Evolutionary conservation across 768 basidiomycete species (phyloP), one percentile per base, ranked within the genome.

Genomic region (Rhodotorula diobovata): DNA sequence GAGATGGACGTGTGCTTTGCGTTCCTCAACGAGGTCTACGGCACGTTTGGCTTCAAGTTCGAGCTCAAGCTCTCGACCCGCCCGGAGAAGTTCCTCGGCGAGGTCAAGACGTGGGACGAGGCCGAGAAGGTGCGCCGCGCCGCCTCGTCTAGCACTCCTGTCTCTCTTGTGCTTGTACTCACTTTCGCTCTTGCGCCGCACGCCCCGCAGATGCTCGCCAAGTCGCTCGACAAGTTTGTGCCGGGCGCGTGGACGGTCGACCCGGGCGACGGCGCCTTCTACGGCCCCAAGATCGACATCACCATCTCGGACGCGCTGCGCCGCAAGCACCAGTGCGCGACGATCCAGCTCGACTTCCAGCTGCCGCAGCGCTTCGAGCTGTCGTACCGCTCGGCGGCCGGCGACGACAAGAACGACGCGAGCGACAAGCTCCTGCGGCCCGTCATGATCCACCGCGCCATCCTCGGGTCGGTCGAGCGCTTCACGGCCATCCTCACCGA

Each of bases 281-380:
- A 99, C 82, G 96, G 96, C 1, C 96, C 96, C 73, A 98, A 98
- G 84, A 95, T 97, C 78, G 96, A 98, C 81, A 95, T 99, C 82
- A 92, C 90, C 70, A 90, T 98, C 79, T 86, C 87, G 35, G 96
- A 99, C 77, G 94, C 96, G 1, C 84, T 98, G 34, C 87, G 85
- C 48, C 88, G 96, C 57, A 91, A 92, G 34, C 95, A 93, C 87
- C 96, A 99, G 81, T 98, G 95, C 78, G 96, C 93, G 51, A 98
- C 96, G 4, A 97, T 98, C 81, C 91, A 98, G 82, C 90, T 99
- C 68, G 95, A 98, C 83, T 99, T 97, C 87, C 93, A 99, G 81
- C 86, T 99, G 2, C 96, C 96, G 18, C 89, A 96, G 78, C 89
- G 92, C 53, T 98, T 98, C 85, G 90, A 96, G 81, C 85, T 98